Evolutionary conservation across 192 early-diverging fungal species (phyloP).

Genomic region (Cetraspora pellucida): DNA sequence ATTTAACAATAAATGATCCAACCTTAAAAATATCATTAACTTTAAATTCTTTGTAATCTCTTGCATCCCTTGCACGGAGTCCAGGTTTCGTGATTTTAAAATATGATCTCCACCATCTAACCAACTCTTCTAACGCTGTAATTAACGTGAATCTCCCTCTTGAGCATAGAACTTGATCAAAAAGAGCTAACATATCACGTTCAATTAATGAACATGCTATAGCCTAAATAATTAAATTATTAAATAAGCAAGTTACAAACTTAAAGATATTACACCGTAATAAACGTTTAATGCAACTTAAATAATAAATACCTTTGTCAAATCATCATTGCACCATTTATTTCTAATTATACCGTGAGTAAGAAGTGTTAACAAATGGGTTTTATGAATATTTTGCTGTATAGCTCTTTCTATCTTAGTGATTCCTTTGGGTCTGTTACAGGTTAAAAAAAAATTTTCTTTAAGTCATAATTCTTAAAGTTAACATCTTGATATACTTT

Average conservation of each 20-base stretch:
- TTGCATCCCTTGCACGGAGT: conserved; percentile 28
- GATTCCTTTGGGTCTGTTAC: conserved; percentile 46
- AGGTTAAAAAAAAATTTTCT: not conserved
- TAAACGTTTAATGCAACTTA: conserved; percentile 16
- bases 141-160: conserved; percentile 30
- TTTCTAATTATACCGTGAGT: conserved; percentile 59
- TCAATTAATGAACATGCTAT: conserved; percentile 8
- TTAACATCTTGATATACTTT: not conserved
- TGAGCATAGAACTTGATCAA: conserved; percentile 20
- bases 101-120: conserved; percentile 45
- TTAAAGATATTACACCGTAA: too few relatives aligned
- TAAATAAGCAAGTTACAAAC: not conserved
- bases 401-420: conserved; percentile 53
- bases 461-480: not conserved
- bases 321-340: conserved; percentile 51
- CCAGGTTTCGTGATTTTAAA: conserved; percentile 44
- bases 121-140: conserved; percentile 38
- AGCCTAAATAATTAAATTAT: conserved; percentile 20
- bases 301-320: conserved; percentile 44
- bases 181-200: conserved; percentile 37
- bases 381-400: conserved; percentile 61
- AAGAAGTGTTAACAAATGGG: conserved; percentile 61
- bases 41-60: conserved; percentile 38
- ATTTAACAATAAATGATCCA: conserved; percentile 15
- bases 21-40: conserved; percentile 1